These are phyloP conservation scores for Larix kaempferi DNA, from an alignment of 75 land plant species.

Conservation along the genomic window DNA sequence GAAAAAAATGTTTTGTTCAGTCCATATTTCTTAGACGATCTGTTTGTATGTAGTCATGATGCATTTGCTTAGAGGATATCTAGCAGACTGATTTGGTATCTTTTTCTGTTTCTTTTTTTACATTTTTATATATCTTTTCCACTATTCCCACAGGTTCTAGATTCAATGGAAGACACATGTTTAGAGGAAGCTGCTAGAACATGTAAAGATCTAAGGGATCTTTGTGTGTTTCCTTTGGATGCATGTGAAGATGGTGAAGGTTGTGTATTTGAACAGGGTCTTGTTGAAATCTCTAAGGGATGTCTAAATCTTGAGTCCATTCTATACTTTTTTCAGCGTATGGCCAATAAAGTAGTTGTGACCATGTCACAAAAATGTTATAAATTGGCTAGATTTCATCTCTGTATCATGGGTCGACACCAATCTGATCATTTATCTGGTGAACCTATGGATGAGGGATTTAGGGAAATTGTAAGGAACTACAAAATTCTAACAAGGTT, in stretches of 20 bases:
- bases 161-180: conserved; percentile 73
- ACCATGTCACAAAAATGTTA: conserved; percentile 72
- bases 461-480: conserved; percentile 85
- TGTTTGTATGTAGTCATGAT: background rate
- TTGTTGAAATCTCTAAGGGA: conserved; percentile 79
- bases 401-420: conserved; percentile 78
- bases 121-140: background rate
- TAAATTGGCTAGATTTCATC: conserved; percentile 66
- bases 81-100: background rate
- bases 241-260: conserved; percentile 45
- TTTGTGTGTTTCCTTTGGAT: conserved; percentile 73
- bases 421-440: conserved; percentile 53
- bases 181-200: conserved; percentile 55
- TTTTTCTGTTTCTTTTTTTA: background rate
- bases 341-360: conserved; percentile 84
- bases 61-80: background rate
- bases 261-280: conserved; percentile 70
- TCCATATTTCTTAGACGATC: background rate
- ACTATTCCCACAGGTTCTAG: conserved; percentile 45
- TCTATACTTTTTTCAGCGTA: conserved; percentile 80
- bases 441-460: conserved; percentile 86
- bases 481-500: conserved; percentile 77
- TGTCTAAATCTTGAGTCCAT: conserved; percentile 75
- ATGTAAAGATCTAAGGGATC: conserved; percentile 75
- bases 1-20: background rate